Conservation (phyloP, 768 basidiomycete genomes). For the Rhodosporidiobolus odoratus region DNA sequence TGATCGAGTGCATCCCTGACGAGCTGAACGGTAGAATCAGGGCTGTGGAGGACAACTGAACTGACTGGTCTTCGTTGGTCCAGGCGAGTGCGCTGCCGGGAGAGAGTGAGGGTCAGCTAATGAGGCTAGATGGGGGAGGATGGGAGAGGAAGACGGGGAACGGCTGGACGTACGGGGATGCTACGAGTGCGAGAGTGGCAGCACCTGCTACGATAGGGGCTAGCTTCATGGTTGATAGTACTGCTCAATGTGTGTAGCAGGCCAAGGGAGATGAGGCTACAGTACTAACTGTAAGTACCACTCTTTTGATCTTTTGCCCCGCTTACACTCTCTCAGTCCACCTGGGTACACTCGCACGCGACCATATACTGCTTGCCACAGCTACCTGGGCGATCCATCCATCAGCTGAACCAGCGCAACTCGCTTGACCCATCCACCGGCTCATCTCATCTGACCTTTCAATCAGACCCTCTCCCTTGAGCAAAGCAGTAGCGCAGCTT, state of each 20-base stretch:
- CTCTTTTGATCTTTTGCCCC: too few relatives aligned
- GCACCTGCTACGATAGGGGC: background rate
- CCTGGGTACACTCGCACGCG: too few relatives aligned
- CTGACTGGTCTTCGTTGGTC: constrained; percentile 40
- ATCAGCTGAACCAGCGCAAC: too few relatives aligned
- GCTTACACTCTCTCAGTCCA: too few relatives aligned
- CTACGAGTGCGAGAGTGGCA: background rate
- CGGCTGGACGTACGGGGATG: constrained; percentile 9
- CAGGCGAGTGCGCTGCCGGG: constrained; percentile 32
- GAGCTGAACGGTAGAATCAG: background rate
- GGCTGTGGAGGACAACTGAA: background rate
- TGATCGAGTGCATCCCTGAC: background rate
- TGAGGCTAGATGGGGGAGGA: background rate
- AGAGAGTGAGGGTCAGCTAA: background rate
- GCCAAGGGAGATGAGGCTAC: background rate
- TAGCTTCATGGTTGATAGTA: background rate
- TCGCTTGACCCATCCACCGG: too few relatives aligned
- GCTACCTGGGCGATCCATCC: too few relatives aligned
- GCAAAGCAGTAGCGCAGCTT: background rate
- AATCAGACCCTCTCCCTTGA: background rate
- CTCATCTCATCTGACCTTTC: background rate
- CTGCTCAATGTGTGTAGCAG: background rate
- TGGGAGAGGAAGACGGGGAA: background rate
- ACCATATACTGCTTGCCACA: too few relatives aligned
- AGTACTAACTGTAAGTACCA: background rate